These are phyloP conservation scores for Hymenoscyphus fructigenus DNA, from an alignment of 2,329 filamentous ascomycete species.

Conservation along the genomic window DNA sequence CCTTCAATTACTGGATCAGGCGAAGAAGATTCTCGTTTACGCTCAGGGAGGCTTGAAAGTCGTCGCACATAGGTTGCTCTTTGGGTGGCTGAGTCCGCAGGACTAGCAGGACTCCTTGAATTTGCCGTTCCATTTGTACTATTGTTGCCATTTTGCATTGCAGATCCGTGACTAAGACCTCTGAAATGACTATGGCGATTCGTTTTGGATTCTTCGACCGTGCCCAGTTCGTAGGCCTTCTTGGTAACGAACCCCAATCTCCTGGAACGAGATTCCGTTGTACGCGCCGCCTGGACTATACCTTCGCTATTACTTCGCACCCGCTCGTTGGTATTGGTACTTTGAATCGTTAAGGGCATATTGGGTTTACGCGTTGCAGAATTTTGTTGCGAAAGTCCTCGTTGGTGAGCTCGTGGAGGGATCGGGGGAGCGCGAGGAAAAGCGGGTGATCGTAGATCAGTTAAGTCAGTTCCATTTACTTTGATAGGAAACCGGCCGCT, in stretches of 20 bases:
- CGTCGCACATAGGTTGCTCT: conserved; percentile 62
- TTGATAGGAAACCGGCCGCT: conserved; percentile 68
- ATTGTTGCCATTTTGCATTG: conserved; percentile 52
- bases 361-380: conserved; percentile 64
- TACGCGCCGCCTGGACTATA: conserved; percentile 48
- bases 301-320: conserved; percentile 65
- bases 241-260: conserved; percentile 65
- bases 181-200: conserved; percentile 67
- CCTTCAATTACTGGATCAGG: conserved; percentile 63
- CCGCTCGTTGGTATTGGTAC: conserved; percentile 66
- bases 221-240: conserved; percentile 59
- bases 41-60: conserved; percentile 60
- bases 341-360: conserved; percentile 60
- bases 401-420: conserved; percentile 77
- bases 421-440: conserved; percentile 65
- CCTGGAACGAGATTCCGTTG: conserved; percentile 52
- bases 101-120: conserved; percentile 54
- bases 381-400: conserved; percentile 69
- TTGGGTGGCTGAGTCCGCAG: conserved; percentile 54
- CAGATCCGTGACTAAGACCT: conserved; percentile 66
- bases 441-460: conserved; percentile 67
- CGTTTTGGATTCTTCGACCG: conserved; percentile 59
- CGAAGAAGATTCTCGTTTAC: conserved; percentile 60
- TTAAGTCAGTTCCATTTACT: conserved; percentile 70
- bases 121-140: conserved; percentile 28